A percentile compares a stretch with the other conserved stretches of the same genome.
Evolutionary conservation across 805 yeast genomes (phyloP).

Genomic region (Metschnikowia reukaufii): DNA sequence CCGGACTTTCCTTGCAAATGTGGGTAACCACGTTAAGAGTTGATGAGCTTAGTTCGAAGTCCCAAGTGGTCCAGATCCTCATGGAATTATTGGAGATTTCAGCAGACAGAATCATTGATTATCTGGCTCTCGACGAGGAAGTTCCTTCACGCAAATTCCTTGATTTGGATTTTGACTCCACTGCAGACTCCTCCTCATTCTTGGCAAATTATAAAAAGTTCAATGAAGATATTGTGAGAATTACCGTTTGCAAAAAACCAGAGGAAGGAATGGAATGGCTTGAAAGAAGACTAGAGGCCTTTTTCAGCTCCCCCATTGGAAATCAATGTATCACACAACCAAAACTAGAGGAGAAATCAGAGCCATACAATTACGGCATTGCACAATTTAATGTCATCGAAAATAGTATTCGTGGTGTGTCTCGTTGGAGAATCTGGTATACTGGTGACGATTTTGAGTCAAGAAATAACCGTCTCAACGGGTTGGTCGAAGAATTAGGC

Average conservation of each 20-base stretch:
- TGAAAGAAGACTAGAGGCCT: conserved; percentile 65
- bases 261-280: conserved; percentile 81
- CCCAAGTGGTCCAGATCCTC: conserved; percentile 53
- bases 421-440: conserved; percentile 96
- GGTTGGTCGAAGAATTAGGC: conserved; percentile 66
- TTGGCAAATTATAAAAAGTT: conserved; percentile 77
- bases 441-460: conserved; percentile 53
- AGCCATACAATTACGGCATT: conserved; percentile 72
- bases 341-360: conserved; percentile 54
- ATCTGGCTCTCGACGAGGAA: conserved; percentile 64
- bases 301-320: conserved; percentile 72
- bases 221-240: conserved; percentile 86
- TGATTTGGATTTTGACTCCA: conserved; percentile 85
- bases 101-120: conserved; percentile 75
- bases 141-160: conserved; percentile 64
- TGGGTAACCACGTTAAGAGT: conserved; percentile 90
- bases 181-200: conserved; percentile 75
- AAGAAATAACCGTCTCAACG: conserved; percentile 51
- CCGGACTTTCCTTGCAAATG: conserved; percentile 87
- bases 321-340: conserved; percentile 56
- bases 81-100: conserved; percentile 73
- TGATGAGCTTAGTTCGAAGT: conserved; percentile 65
- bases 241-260: conserved; percentile 83
- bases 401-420: conserved; percentile 85
- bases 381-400: conserved; percentile 86